These are phyloP conservation scores for Hippophae tibetana DNA, from an alignment of 306 rosid species.

Conservation along the genomic window DNA sequence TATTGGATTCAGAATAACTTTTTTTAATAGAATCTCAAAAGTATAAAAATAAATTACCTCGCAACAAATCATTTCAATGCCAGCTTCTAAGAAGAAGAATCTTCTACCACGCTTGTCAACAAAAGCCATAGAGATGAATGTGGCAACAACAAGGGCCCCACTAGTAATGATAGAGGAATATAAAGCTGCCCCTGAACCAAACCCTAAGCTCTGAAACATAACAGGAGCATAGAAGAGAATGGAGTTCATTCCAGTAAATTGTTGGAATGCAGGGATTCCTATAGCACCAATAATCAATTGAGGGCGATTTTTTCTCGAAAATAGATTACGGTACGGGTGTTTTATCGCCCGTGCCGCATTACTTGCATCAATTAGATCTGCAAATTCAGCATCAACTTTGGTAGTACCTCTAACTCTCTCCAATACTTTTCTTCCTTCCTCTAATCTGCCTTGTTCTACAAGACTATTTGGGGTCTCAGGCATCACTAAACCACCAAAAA, in stretches of 20 bases:
- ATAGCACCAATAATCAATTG: conserved; percentile 86
- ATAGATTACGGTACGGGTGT: conserved; percentile 62
- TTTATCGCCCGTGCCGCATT: conserved; percentile 47
- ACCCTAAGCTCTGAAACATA: conserved; percentile 87
- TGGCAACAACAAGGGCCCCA: conserved; percentile 69
- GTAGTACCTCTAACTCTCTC: conserved; percentile 79
- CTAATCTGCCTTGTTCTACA: conserved; percentile 65
- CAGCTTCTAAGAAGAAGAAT: conserved; percentile 88
- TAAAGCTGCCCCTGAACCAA: conserved; percentile 70
- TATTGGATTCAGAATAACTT: too few relatives aligned
- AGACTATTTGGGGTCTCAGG: conserved; percentile 92
- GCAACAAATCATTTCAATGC: conserved; percentile 80
- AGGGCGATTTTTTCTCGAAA: conserved; percentile 65
- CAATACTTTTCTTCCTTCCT: conserved; percentile 58
- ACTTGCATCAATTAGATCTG: conserved; percentile 79
- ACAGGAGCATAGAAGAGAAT: conserved; percentile 98
- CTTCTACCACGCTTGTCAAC: conserved; percentile 90
- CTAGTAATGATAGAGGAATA: conserved; percentile 73
- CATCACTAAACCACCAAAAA: conserved; percentile 64
- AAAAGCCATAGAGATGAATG: conserved; percentile 70
- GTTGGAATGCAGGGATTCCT: conserved; percentile 94
- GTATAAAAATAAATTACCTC: conserved; percentile 35
- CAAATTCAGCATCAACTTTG: conserved; percentile 78
- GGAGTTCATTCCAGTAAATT: conserved; percentile 90
- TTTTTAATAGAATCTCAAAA: too few relatives aligned